phyloP scores from a whole-genome alignment of 2,329 filamentous ascomycete species.

The Mycocentrospora acerina region DNA sequence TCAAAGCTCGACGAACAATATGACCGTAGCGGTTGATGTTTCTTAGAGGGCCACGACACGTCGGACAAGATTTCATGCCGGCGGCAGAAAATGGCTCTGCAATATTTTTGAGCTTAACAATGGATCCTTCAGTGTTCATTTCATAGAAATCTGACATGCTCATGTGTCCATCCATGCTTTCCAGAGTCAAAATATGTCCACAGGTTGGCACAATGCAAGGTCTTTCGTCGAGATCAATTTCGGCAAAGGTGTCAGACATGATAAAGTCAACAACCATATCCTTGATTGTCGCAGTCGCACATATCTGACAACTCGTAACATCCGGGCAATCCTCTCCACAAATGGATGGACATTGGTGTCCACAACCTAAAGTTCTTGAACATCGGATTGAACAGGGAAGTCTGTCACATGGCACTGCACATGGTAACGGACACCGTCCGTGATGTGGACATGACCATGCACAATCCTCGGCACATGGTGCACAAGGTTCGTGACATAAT shows the following conservation, averaged over 20 bases:
- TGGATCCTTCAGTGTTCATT: constrained; percentile 18
- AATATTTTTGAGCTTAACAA: constrained; percentile 25
- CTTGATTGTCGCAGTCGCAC: constrained; percentile 16
- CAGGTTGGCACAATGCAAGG: constrained; percentile 30
- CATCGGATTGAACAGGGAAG: constrained; percentile 36
- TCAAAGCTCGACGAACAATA: constrained; percentile 39
- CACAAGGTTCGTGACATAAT: constrained; percentile 35
- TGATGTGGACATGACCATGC: constrained; percentile 39
- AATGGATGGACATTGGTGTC: constrained; percentile 35
- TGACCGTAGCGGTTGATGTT: constrained; percentile 42
- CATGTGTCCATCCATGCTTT: constrained; percentile 32
- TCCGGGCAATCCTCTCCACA: constrained; percentile 33
- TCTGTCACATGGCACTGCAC: constrained; percentile 34
- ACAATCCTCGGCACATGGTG: constrained; percentile 38
- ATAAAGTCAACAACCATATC: constrained; percentile 25
- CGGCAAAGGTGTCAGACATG: constrained; percentile 21
- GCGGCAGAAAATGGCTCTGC: constrained; percentile 13
- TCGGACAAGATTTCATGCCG: constrained; percentile 34
- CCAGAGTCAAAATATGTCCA: constrained; percentile 35
- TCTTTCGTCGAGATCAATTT: constrained; percentile 30
- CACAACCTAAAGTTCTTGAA: constrained; percentile 24
- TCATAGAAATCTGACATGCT: constrained; percentile 29
- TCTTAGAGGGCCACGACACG: constrained; percentile 34
- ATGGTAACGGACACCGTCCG: constrained; percentile 37
- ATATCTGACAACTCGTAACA: constrained; percentile 23